These are phyloP conservation scores for Penicillium glabrum DNA, from an alignment of 2,329 filamentous ascomycete species.

Conservation along the genomic window DNA sequence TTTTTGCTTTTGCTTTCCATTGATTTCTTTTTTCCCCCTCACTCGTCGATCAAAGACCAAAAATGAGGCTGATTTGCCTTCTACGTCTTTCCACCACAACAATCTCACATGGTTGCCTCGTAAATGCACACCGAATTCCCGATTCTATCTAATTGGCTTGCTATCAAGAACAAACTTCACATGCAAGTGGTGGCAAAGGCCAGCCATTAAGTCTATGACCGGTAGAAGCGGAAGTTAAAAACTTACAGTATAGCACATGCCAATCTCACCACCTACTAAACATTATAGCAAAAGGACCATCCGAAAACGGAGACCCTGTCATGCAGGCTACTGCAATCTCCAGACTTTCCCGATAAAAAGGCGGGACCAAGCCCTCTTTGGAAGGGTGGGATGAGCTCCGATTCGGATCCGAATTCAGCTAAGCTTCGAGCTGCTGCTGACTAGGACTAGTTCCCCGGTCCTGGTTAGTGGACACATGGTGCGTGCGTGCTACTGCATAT, in stretches of 20 bases:
- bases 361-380: not conserved
- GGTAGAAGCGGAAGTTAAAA: not conserved
- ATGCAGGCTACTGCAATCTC: not conserved
- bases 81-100: not conserved
- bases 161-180: not conserved
- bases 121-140: not conserved
- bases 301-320: not conserved
- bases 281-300: not conserved
- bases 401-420: constrained; percentile 2
- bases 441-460: constrained; percentile 1
- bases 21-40: not conserved
- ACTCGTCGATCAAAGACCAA: not conserved
- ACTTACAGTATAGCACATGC: not conserved
- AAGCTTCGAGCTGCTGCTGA: constrained; percentile 3
- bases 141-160: not conserved
- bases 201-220: not conserved
- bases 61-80: not conserved
- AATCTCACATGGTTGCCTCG: not conserved
- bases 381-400: not conserved
- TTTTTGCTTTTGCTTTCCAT: not conserved
- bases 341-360: not conserved
- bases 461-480: not conserved
- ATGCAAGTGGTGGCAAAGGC: not conserved
- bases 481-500: not conserved
- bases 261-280: not conserved